phyloP scores from a whole-genome alignment of 1,139 yeast genomes.

The Geotrichum australiense region DNA sequence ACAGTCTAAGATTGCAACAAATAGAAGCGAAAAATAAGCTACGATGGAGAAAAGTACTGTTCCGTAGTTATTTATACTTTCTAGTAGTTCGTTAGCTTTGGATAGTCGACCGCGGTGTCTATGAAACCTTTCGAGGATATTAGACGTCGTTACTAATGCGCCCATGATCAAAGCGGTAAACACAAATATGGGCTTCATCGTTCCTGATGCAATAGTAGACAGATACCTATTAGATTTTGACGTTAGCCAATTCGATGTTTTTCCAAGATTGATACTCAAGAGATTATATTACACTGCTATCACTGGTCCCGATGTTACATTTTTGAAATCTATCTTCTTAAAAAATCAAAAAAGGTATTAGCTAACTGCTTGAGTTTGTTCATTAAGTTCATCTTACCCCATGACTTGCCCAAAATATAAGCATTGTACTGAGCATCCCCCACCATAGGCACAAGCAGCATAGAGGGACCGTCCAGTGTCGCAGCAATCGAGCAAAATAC shows the following conservation, averaged over 20 bases:
- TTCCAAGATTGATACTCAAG: neutral
- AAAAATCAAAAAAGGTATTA: too few relatives aligned
- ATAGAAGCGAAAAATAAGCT: constrained; percentile 15
- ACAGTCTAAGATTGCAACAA: constrained; percentile 17
- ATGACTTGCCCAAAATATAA: constrained; percentile 16
- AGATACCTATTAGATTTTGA: constrained; percentile 10
- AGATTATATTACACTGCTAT: constrained; percentile 11
- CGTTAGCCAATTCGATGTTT: neutral
- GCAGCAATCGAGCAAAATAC: constrained; percentile 1
- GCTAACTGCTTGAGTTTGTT: too few relatives aligned
- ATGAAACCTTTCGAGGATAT: constrained; percentile 12
- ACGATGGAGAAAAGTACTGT: constrained; percentile 10
- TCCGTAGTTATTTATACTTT: constrained; percentile 13
- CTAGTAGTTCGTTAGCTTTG: constrained; percentile 6
- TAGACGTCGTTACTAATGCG: constrained; percentile 11
- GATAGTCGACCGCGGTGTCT: constrained; percentile 14
- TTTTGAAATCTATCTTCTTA: constrained; percentile 11
- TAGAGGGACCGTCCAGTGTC: constrained; percentile 17
- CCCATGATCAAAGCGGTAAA: constrained; percentile 14
- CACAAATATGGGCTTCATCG: constrained; percentile 18
- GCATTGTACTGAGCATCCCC: constrained; percentile 18
- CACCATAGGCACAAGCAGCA: constrained; percentile 17
- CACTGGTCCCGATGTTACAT: constrained; percentile 7
- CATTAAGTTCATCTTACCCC: too few relatives aligned
- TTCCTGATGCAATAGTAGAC: constrained; percentile 17